A percentile compares a stretch with the other conserved stretches of the same genome.
Evolutionary conservation across 169 alveolate species (phyloP).

Genomic region (Plasmodium gallinaceum): DNA sequence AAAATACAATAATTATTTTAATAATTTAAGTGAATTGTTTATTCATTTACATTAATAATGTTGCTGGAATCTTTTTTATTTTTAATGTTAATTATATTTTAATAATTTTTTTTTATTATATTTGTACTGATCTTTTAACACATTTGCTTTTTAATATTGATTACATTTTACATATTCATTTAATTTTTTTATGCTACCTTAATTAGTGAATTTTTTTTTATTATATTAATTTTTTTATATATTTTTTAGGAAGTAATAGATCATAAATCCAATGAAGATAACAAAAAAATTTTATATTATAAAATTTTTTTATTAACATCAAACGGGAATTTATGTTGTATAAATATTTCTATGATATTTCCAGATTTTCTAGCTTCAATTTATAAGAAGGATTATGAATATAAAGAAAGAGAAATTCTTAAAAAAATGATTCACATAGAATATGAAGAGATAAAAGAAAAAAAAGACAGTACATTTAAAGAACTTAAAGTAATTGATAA

Average conservation of each 20-base stretch:
- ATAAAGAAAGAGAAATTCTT: slow-evolving; percentile 56
- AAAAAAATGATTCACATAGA: slow-evolving; percentile 50
- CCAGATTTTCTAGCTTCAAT: slow-evolving; percentile 42
- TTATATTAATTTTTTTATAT: background rate
- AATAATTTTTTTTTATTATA: background rate
- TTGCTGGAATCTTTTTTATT: too few species aligned
- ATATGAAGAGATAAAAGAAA: slow-evolving; percentile 9
- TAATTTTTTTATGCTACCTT: background rate
- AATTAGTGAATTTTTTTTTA: too few species aligned
- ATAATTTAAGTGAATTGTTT: background rate
- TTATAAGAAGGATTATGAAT: slow-evolving; percentile 48
- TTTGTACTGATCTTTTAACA: too few species aligned
- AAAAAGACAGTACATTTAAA: background rate
- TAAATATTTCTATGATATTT: slow-evolving; percentile 52
- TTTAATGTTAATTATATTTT: background rate
- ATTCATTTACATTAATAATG: background rate
- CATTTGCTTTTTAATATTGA: background rate
- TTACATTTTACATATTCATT: background rate
- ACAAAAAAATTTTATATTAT: slow-evolving; percentile 27
- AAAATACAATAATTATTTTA: background rate
- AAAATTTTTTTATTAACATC: slow-evolving; percentile 68
- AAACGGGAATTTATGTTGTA: slow-evolving; percentile 49
- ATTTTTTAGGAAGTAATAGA: slow-evolving; percentile 39
- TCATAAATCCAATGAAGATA: slow-evolving; percentile 18
- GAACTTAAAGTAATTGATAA: background rate